Percentiles rank a stretch among this genome's conserved stretches.
These are phyloP conservation scores for Schrenkiella parvula DNA, from an alignment of 345 rosid genomes.

Conservation along the genomic window DNA sequence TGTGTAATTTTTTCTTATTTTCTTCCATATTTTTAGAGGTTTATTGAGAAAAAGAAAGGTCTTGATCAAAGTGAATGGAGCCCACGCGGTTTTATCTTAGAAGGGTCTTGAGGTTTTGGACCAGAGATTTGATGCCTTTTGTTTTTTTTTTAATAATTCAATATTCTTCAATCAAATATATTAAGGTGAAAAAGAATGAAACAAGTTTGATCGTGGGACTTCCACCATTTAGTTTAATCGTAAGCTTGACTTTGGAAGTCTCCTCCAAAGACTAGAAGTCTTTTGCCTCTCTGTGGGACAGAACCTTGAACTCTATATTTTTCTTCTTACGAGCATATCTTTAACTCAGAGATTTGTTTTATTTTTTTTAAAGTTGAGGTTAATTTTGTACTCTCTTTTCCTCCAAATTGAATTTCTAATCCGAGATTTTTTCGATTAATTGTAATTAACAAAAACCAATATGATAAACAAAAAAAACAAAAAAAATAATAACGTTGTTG, in stretches of 20 bases:
- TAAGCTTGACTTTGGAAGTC: conserved; percentile 25
- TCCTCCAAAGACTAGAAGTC: conserved; percentile 26
- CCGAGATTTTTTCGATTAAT: too few relatives aligned
- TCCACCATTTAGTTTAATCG: conserved; percentile 15
- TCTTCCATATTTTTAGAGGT: neutral
- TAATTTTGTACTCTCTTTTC: neutral
- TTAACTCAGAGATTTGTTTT: neutral
- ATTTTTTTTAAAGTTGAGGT: neutral
- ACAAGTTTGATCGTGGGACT: conserved; percentile 11
- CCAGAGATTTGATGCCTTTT: conserved; percentile 4
- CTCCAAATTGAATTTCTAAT: too few relatives aligned
- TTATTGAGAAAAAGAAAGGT: conserved; percentile 1
- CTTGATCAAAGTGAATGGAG: conserved; percentile 30
- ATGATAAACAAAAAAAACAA: too few relatives aligned
- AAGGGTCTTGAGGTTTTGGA: conserved; percentile 10
- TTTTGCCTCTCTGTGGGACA: neutral
- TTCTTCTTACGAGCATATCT: neutral
- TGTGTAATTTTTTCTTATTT: neutral
- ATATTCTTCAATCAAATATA: neutral
- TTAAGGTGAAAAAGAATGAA: conserved; percentile 9
- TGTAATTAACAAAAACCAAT: too few relatives aligned
- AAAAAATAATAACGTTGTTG: too few relatives aligned
- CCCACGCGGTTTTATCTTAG: conserved; percentile 33
- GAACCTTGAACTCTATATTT: neutral
- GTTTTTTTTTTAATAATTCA: neutral